Conservation (phyloP, 2,329 filamentous ascomycete species). For the Alternaria sp. region DNA sequence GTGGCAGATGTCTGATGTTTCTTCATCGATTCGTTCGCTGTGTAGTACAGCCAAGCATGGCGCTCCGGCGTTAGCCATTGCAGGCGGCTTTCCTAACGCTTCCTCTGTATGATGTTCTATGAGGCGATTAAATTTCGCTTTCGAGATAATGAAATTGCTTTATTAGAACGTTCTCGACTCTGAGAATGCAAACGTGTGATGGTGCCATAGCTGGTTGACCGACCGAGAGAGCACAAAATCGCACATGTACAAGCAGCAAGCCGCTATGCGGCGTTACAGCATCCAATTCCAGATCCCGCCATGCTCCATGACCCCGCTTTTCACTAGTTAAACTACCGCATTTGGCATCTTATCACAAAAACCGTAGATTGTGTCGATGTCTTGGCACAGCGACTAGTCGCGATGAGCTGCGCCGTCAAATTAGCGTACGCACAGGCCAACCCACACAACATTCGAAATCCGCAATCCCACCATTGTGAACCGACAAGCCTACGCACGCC, state of each 20-base stretch:
- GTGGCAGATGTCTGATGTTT: neutral
- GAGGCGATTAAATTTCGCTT: neutral
- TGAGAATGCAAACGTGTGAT: neutral
- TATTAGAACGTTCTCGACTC: neutral
- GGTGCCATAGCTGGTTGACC: neutral
- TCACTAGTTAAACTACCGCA: conserved; percentile 4
- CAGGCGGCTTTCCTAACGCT: conserved; percentile 1
- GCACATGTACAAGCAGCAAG: neutral
- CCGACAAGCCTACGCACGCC: conserved; percentile 19
- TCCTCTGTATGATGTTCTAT: neutral
- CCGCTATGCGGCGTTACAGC: neutral
- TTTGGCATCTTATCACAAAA: neutral
- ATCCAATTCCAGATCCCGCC: neutral
- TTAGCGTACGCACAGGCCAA: conserved; percentile 14
- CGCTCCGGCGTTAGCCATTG: conserved; percentile 20
- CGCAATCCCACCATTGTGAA: conserved; percentile 7
- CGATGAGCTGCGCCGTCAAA: conserved; percentile 4
- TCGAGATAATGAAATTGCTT: neutral
- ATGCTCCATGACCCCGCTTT: neutral
- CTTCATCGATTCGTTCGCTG: neutral
- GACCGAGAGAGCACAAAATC: neutral
- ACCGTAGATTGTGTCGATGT: conserved; percentile 7
- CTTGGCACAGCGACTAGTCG: conserved; percentile 14
- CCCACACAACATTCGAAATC: conserved; percentile 23
- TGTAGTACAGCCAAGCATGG: conserved; percentile 16